These are phyloP conservation scores for Leccinum variicolor DNA, from an alignment of 768 basidiomycete genomes.

Conservation along the genomic window DNA sequence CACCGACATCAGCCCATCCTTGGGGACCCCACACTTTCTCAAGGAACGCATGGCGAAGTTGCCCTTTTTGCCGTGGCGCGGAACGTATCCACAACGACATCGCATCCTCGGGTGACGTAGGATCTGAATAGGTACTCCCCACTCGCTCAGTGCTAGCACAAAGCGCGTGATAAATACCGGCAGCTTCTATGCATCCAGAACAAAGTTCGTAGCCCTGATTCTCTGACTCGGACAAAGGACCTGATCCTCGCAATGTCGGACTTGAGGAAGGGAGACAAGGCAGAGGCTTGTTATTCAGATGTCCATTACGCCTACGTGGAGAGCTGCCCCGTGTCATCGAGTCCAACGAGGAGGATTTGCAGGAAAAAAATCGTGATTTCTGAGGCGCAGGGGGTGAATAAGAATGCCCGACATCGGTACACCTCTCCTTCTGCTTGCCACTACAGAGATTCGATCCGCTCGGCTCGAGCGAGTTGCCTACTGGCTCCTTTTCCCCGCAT, in stretches of 20 bases:
- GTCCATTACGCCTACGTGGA: constrained; percentile 12
- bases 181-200: constrained; percentile 69
- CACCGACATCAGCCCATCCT: constrained; percentile 90
- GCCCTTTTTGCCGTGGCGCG: constrained; percentile 69
- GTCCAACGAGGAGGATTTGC: constrained; percentile 16
- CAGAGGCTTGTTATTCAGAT: constrained; percentile 39
- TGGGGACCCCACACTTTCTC: constrained; percentile 83
- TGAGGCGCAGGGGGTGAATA: constrained; percentile 37
- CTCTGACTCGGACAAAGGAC: constrained; percentile 2
- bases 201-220: constrained; percentile 79
- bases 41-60: constrained; percentile 77
- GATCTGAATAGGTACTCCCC: constrained; percentile 27
- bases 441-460: constrained; percentile 13
- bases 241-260: constrained; percentile 4
- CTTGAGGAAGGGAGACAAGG: constrained; percentile 40
- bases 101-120: constrained; percentile 55
- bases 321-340: constrained; percentile 13
- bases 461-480: constrained; percentile 10
- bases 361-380: constrained; percentile 21
- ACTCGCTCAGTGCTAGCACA: constrained; percentile 42
- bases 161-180: constrained; percentile 76
- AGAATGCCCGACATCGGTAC: constrained; percentile 13
- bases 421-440: constrained; percentile 49
- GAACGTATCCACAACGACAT: constrained; percentile 61
- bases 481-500: constrained; percentile 75